Base-by-base conservation (phyloP, 139 green algal genomes). In the Chlamydomonas sp. region DNA sequence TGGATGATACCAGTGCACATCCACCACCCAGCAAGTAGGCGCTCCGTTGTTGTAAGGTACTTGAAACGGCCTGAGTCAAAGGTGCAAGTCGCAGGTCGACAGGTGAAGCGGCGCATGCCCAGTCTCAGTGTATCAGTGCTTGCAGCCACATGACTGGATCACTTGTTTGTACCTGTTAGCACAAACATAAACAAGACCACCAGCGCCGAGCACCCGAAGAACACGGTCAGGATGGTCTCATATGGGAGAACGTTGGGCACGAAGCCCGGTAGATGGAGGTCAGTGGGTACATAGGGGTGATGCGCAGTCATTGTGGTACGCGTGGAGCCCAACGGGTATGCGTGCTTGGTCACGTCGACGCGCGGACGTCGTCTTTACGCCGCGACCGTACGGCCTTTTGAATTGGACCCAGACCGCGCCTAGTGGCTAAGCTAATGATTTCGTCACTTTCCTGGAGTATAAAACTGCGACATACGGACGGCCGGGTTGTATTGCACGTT, bases 211-310 rank as follows among this genome's bases (percentile, higher is more conserved):
- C 82, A 88, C 0, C 63, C 84, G 77, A 95, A 95, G 62, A 98
- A 99, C 8, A 95, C 85, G 9, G 63, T 93, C 17, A 98, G 84
- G 18, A 98, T 95, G 31, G 91, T 88, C 58, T 92, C 87, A 77
- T 95, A 94, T 0, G 92, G 79, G 16, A 97, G 79, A 10, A 88
- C 77, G 57, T 92, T 81, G 0, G 95, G 93, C 57, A 93, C 88
- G 59, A 96, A 98, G 31, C 91, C 93, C 58, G 90, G 89, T 15
- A 98, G 82, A 4, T 88, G 62, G 0, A 97, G 20, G 17, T 88
- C 85, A 4, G 87, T 5, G 0, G 96, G 96, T 59, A 92, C 94
- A 72, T 98, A 98, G 0, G 96, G 96, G 87, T 98, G 96, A n/a
- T 72, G 68, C 1, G 75, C 63, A 75, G 83, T 88, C 31, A n/a